Conservation (phyloP, 805 yeast species). For the Starmera quercuum region DNA sequence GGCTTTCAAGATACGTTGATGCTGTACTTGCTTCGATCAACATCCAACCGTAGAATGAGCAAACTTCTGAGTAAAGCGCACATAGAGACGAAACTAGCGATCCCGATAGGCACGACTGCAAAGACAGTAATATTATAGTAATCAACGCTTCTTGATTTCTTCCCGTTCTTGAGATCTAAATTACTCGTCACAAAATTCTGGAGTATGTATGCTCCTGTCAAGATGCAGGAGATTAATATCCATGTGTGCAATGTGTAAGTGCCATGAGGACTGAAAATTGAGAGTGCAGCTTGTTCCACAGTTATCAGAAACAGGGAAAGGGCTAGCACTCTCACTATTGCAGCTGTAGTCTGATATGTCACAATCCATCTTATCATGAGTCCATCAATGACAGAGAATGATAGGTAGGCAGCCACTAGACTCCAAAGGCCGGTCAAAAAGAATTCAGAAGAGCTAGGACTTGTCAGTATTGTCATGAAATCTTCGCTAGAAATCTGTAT, state of each 20-base stretch:
- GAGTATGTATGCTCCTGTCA: constrained; percentile 71
- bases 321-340: constrained; percentile 78
- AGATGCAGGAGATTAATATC: constrained; percentile 81
- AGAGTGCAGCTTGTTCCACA: constrained; percentile 57
- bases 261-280: constrained; percentile 64
- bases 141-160: constrained; percentile 58
- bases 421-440: constrained; percentile 90
- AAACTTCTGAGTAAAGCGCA: constrained; percentile 70
- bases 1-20: background rate
- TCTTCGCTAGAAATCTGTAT: constrained; percentile 1
- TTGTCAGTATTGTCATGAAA: constrained; percentile 27
- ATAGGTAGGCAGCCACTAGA: constrained; percentile 74
- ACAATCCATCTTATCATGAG: constrained; percentile 92
- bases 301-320: constrained; percentile 70
- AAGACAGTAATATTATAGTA: constrained; percentile 84
- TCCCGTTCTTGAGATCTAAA: constrained; percentile 34
- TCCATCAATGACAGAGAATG: constrained; percentile 81
- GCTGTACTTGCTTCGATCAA: constrained; percentile 16
- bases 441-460: constrained; percentile 70
- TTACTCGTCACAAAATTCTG: constrained; percentile 87
- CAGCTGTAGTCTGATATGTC: constrained; percentile 81
- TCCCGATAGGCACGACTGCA: constrained; percentile 96
- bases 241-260: constrained; percentile 80
- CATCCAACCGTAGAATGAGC: constrained; percentile 65
- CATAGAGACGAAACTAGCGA: constrained; percentile 92